Conservation (phyloP, 140 eudicot species). For the Erigeron philadelphicus region DNA sequence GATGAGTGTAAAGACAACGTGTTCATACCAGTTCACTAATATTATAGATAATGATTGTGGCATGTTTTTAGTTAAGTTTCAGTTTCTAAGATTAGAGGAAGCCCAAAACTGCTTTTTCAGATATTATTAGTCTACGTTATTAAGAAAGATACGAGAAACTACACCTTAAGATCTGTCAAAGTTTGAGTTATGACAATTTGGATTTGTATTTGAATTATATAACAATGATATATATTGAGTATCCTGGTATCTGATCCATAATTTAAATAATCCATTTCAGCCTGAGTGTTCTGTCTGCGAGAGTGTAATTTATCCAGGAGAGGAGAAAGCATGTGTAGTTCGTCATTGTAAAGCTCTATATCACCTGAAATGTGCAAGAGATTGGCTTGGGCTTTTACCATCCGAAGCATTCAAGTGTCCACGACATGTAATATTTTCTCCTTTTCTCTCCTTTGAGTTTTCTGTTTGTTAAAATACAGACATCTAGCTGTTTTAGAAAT, state of each 20-base stretch:
- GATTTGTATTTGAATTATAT: neutral
- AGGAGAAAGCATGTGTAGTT: constrained; percentile 53
- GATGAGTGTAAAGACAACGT: neutral
- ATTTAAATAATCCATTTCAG: constrained; percentile 34
- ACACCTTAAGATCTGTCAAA: neutral
- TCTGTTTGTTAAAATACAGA: neutral
- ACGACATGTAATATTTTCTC: constrained; percentile 60
- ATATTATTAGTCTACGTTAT: neutral
- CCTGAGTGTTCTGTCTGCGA: constrained; percentile 59
- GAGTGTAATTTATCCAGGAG: constrained; percentile 56
- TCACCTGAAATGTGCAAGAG: constrained; percentile 59
- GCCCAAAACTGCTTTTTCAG: neutral
- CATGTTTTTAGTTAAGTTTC: neutral
- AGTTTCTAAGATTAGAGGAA: neutral
- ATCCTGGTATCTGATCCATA: neutral
- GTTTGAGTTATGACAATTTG: neutral
- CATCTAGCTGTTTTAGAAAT: neutral
- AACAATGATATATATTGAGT: neutral
- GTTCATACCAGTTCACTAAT: neutral
- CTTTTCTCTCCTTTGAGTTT: neutral
- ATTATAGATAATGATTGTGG: neutral
- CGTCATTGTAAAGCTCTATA: constrained; percentile 59
- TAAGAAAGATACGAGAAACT: neutral
- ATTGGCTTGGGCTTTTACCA: constrained; percentile 38
- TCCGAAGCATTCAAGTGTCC: constrained; percentile 71